Evolutionary conservation across 306 rosid species (phyloP), one percentile per base, ranked within the genome.

Genomic region (Sophora flavescens): DNA sequence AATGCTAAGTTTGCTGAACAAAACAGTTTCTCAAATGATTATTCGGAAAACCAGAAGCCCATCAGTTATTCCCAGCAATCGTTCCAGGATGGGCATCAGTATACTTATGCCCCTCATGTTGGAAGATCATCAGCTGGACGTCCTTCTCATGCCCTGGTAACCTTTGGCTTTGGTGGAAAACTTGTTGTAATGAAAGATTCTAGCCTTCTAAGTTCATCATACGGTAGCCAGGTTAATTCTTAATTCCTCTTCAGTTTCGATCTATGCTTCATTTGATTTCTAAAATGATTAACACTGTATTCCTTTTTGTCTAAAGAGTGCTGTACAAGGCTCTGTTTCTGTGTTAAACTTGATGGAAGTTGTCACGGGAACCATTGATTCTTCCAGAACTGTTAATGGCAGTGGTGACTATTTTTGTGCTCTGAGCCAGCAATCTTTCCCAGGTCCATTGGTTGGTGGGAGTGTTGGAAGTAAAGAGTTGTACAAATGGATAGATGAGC

Each of bases 131-230:
- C 90, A 14, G 90, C 81, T 63, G 95, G 95, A 36, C 98, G 96
- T 72, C 96, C 98, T 77, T 89, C 90, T 51, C 98, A 93, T 78
- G 91, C 96, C 47, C 63, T 93, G 26, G 96, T 81, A 56, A 84
- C 96, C 50, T 93, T 93, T 52, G 98, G 98, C 22, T 93, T 93
- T 81, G 98, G 98, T 17, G 98, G 98, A 69, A 93, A 93, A 80
- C 95, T 93, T 82, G 64, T 93, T 22, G 85, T 93, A 58, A 85
- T 88, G 96, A 93, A 91, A 73, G 90, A 84, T 72, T 79, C 72
- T 57, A 77, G 86, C 79, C 59, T 75, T 41, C 63, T 65, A 56
- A 77, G 84, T 85, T 84, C 89, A 44, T 61, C 87, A 8, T 85
- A 79, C 54, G 95, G 84, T 70, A 88, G 82, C 80, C 95, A 89